Conservation (phyloP, 139 green algal genomes). For the Tetraselmis striata region DNA sequence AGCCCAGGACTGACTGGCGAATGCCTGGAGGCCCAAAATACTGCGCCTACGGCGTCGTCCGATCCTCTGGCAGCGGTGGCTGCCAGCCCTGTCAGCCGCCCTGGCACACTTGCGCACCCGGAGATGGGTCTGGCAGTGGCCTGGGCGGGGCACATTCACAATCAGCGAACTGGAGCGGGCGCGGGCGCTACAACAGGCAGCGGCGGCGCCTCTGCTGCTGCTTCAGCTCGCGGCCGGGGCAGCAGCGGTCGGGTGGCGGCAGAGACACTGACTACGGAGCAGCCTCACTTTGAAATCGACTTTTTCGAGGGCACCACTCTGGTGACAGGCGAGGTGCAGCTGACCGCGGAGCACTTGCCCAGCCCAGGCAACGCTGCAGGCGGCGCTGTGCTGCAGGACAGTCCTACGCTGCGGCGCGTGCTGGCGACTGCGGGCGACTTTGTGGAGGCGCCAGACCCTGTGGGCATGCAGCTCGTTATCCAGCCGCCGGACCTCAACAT, state of each 20-base stretch:
- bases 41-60: neutral
- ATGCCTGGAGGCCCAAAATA: neutral
- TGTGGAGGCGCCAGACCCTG: neutral
- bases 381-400: neutral
- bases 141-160: neutral
- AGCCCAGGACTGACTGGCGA: neutral
- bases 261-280: neutral
- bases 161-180: no score
- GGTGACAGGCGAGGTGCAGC: neutral
- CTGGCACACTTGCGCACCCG: neutral
- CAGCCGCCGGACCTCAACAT: neutral
- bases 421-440: neutral
- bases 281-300: neutral
- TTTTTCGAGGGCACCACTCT: neutral
- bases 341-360: neutral
- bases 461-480: neutral
- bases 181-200: neutral
- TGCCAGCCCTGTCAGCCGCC: neutral
- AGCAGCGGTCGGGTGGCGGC: no score
- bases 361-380: no score
- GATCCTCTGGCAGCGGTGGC: neutral
- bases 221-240: no score
- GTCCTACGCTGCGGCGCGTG: neutral
- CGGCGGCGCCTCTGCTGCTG: neutral
- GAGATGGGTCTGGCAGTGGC: neutral